These are phyloP conservation scores for Striga asiatica DNA, from an alignment of 257 asterid genomes.

Conservation along the genomic window DNA sequence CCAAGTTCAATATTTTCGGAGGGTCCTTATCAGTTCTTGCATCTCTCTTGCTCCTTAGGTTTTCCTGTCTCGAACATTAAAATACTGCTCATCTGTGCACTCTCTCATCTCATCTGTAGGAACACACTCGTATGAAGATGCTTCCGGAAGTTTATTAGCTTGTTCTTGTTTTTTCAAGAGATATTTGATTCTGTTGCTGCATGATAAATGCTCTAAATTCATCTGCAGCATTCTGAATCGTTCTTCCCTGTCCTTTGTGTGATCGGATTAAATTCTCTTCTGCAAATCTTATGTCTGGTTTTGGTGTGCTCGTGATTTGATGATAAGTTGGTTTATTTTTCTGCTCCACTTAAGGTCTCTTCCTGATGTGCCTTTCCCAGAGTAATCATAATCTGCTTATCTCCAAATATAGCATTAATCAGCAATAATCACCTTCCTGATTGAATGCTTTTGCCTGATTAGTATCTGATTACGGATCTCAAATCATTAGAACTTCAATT, in stretches of 20 bases:
- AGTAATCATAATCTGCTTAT: conserved; percentile 11
- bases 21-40: conserved; percentile 14
- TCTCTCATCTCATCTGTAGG: conserved; percentile 33
- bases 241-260: conserved; percentile 31
- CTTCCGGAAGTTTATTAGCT: conserved; percentile 24
- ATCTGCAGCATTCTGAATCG: conserved; percentile 30
- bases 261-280: conserved; percentile 24
- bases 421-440: conserved; percentile 6
- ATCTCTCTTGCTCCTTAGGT: conserved; percentile 38
- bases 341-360: conserved; percentile 22
- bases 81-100: conserved; percentile 19
- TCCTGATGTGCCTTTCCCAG: conserved; percentile 17
- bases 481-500: conserved; percentile 3
- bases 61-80: conserved; percentile 23
- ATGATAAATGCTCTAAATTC: conserved; percentile 26
- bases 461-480: not conserved
- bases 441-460: conserved; percentile 10
- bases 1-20: conserved; percentile 13
- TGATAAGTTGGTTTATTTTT: not conserved
- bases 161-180: conserved; percentile 26
- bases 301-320: conserved; percentile 22
- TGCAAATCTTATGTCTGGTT: conserved; percentile 24
- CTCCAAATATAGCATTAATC: no score
- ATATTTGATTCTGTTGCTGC: conserved; percentile 27
- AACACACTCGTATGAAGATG: conserved; percentile 21